phyloP scores from a whole-genome alignment of 208 protist genomes.

The Porcisia deanei region DNA sequence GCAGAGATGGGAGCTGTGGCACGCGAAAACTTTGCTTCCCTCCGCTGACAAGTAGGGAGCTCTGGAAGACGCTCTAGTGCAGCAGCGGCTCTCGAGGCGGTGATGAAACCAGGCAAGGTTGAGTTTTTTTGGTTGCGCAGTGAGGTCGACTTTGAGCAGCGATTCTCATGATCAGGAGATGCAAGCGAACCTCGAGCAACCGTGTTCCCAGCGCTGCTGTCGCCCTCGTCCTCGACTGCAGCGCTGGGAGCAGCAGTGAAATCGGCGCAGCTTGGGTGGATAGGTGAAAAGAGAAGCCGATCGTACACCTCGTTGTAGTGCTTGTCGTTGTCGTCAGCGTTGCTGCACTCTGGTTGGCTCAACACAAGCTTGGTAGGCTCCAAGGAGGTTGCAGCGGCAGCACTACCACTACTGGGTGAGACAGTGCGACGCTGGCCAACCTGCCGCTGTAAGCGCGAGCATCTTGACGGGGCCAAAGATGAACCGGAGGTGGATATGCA shows the following conservation, averaged over 20 bases:
- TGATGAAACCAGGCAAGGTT: neutral
- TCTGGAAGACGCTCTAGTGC: constrained; percentile 7
- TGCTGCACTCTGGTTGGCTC: neutral
- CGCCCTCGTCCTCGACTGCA: neutral
- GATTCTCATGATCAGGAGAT: neutral
- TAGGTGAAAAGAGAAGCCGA: constrained; percentile 11
- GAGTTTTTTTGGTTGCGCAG: neutral
- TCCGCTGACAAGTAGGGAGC: neutral
- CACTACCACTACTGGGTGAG: neutral
- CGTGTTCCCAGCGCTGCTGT: neutral
- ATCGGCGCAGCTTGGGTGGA: neutral
- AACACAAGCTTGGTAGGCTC: neutral
- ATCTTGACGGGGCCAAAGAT: neutral
- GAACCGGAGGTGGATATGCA: neutral
- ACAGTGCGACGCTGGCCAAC: neutral
- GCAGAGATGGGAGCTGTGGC: neutral
- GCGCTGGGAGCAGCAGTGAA: neutral
- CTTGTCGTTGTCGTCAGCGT: neutral
- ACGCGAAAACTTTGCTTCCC: neutral
- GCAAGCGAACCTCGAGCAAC: neutral
- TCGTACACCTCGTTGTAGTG: constrained; percentile 16
- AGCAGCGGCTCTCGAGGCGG: constrained; percentile 9
- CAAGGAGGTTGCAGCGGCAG: neutral
- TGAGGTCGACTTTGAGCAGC: neutral
- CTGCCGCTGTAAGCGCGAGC: neutral